Base-by-base conservation (phyloP, 83 land plant genomes). In the Picea mariana region DNA sequence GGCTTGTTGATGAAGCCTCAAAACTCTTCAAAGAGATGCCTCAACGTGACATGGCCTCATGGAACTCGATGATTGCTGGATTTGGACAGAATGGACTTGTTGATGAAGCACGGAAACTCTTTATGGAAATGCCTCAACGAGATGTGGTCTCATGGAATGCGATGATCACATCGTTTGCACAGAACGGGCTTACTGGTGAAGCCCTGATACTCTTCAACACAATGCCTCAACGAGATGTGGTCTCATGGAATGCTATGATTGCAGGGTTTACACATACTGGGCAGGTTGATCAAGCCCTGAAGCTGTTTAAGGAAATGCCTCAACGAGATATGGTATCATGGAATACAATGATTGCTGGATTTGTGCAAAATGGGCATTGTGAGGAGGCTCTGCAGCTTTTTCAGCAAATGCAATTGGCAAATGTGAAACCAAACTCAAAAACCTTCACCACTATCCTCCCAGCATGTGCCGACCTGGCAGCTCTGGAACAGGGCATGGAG, bases 281-380 rank as follows among this genome's bases (percentile, higher is more conserved):
- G 58, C 13, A 52, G 11, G 3, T 52, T 52, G 58, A 52, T 2
- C 58, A 52, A 12, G 95, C 95, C 49, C 31, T 68, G 3, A 2
- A 69, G 80, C 65, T 9, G 23, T 8, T 75, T 83, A 87, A 23
- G 78, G 63, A 24, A 26, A 87, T 90, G 87, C 88, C 86, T 1
- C 77, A 79, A 63, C 87, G 77, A 81, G 87, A 87, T 80, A 23
- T 81, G 15, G 91, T 86, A 67, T 89, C 92, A 4, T 83, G 94
- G 95, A 92, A 87, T 83, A 84, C 91, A 13, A 87, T 92, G 86
- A 89, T 92, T 23, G 83, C 88, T n/a, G 93, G 93, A 17, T 86
- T 18, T 75, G 86, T 86, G 47, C 88, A 91, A 75, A 82, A 47
- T 38, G 95, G 90, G 1, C 77, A 81, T 20, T 86, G 82, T 52